Evolutionary conservation across 2,329 filamentous ascomycete genomes (phyloP).

Genomic region (Dactylella cylindrospora): DNA sequence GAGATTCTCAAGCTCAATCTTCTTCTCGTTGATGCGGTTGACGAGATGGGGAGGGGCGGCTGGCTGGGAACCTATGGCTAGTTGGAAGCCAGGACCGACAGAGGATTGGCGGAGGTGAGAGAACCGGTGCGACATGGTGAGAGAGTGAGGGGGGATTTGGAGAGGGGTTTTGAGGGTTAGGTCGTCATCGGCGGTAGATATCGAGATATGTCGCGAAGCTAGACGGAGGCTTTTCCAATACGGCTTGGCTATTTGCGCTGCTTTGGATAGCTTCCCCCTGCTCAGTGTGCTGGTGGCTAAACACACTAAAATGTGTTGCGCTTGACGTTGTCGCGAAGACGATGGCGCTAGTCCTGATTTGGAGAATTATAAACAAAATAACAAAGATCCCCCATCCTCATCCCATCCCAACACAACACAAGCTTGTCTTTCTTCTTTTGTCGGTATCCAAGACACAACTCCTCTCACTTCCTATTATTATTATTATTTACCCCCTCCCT

Average conservation of each 20-base stretch:
- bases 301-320: conserved; percentile 17
- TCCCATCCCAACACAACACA: too few species aligned
- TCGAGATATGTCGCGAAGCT: conserved; percentile 3
- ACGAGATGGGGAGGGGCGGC: conserved; percentile 53
- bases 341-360: not conserved
- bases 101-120: conserved; percentile 70
- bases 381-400: too few species aligned
- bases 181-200: not conserved
- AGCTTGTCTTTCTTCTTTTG: too few species aligned
- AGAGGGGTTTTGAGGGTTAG: not conserved
- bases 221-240: conserved; percentile 1
- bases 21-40: conserved; percentile 82
- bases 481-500: too few species aligned
- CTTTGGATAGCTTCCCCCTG: too few species aligned
- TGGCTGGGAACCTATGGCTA: conserved; percentile 32
- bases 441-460: too few species aligned
- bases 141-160: conserved; percentile 46
- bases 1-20: conserved; percentile 75
- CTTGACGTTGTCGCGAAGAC: conserved; percentile 19
- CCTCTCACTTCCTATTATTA: too few species aligned
- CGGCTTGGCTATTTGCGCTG: not conserved
- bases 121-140: conserved; percentile 60
- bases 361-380: conserved; percentile 30
- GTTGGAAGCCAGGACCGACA: conserved; percentile 53
- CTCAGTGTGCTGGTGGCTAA: too few species aligned